Evolutionary conservation across 106 monocot species (phyloP).

Genomic region (Amphibolis antarctica): DNA sequence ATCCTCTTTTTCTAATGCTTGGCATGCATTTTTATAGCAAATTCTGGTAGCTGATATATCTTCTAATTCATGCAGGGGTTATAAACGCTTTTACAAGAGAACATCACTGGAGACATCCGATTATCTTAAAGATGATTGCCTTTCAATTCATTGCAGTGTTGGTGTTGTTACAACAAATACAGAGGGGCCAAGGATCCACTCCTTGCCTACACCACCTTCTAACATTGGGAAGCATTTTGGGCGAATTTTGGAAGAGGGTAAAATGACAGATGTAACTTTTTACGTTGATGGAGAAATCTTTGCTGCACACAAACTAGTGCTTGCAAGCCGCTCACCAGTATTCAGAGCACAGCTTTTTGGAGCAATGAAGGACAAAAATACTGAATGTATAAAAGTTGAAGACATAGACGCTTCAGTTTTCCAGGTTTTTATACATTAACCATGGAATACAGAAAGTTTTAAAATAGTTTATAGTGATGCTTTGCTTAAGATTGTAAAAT

Average conservation of each 20-base stretch:
- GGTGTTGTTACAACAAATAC: conserved; percentile 80
- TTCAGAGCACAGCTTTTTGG: conserved; percentile 41
- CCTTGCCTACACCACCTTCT: conserved; percentile 56
- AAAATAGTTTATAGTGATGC: neutral
- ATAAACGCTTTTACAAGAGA: conserved; percentile 83
- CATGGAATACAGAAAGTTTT: neutral
- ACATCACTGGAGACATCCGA: conserved; percentile 66
- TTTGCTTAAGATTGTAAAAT: too few relatives aligned
- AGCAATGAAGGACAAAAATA: conserved; percentile 71
- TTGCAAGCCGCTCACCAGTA: conserved; percentile 65
- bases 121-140: conserved; percentile 85
- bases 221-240: conserved; percentile 71
- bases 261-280: conserved; percentile 57
- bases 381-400: conserved; percentile 54
- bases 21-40: neutral
- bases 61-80: conserved; percentile 53
- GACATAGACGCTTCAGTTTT: conserved; percentile 88
- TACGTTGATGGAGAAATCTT: conserved; percentile 75
- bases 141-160: conserved; percentile 70
- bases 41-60: neutral
- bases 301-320: conserved; percentile 67
- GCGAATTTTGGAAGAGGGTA: conserved; percentile 44
- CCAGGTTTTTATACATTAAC: conserved; percentile 31
- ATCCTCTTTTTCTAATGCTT: too few relatives aligned
- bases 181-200: conserved; percentile 66